Conservation (phyloP, 2,329 filamentous ascomycete genomes). For the Teratosphaeria zuluensis region DNA sequence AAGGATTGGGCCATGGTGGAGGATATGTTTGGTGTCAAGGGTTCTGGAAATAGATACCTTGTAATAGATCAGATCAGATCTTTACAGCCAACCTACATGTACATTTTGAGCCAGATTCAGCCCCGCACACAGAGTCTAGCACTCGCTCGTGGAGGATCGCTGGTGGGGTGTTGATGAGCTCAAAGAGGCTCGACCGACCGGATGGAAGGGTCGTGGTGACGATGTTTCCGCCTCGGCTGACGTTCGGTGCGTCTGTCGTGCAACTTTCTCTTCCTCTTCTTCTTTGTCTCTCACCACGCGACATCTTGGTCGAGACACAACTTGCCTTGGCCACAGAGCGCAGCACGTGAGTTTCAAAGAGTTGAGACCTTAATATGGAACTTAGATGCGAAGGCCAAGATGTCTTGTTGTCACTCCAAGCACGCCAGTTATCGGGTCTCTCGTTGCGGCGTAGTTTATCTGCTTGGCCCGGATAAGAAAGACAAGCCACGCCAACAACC, state of each 20-base stretch:
- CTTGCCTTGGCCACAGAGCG: no score
- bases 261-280: no score
- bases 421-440: neutral
- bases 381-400: neutral
- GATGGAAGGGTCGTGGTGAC: neutral
- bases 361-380: neutral
- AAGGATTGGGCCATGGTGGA: conserved; percentile 28
- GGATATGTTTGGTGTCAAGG: no score
- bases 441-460: neutral
- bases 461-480: neutral
- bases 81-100: neutral
- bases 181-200: no score
- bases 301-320: neutral
- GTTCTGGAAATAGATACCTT: neutral
- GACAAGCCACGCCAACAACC: neutral
- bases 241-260: neutral
- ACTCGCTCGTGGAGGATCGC: neutral
- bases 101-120: neutral
- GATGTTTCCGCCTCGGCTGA: neutral
- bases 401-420: neutral
- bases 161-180: neutral
- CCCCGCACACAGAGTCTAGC: neutral
- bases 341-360: neutral
- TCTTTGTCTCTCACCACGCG: neutral
- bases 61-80: neutral